Evolutionary conservation across 2,329 filamentous ascomycete genomes (phyloP).

Genomic region (Claviceps maximensis): DNA sequence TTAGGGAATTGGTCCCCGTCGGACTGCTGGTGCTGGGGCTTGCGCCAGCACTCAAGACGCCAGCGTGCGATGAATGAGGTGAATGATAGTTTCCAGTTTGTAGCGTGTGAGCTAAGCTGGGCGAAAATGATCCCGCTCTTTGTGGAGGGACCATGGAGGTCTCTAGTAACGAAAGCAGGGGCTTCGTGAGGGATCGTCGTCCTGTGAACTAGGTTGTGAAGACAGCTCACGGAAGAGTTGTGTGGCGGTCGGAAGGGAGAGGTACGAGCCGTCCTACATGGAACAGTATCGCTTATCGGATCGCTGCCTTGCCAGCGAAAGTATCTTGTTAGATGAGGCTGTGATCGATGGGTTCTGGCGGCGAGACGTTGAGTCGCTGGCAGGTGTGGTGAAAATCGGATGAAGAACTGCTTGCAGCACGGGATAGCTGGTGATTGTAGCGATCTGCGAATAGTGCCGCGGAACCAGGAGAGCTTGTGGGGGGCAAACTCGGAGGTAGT

Average conservation of each 20-base stretch:
- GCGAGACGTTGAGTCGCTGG: neutral
- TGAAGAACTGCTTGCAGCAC: neutral
- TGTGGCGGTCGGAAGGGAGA: conserved; percentile 15
- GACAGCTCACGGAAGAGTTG: conserved; percentile 19
- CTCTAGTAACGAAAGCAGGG: conserved; percentile 22
- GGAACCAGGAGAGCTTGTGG: conserved; percentile 12
- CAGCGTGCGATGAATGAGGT: conserved; percentile 42
- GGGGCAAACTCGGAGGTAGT: conserved; percentile 10
- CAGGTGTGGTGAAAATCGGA: neutral
- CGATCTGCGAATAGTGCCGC: conserved; percentile 10
- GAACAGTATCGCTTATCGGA: conserved; percentile 7
- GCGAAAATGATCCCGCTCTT: conserved; percentile 52
- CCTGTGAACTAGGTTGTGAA: conserved; percentile 20
- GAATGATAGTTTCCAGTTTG: conserved; percentile 44
- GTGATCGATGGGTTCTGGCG: neutral
- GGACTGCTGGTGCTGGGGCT: conserved; percentile 50
- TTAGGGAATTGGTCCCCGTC: conserved; percentile 54
- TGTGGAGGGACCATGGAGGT: conserved; percentile 45
- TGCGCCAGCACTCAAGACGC: conserved; percentile 44
- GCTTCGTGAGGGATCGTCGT: conserved; percentile 22
- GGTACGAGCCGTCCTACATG: conserved; percentile 23
- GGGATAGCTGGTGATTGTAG: neutral
- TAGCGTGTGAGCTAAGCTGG: conserved; percentile 44
- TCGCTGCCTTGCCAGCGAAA: conserved; percentile 4
- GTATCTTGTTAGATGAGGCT: neutral